Conservation (phyloP, 768 basidiomycete species). For the Tricholoma hemisulphureum region DNA sequence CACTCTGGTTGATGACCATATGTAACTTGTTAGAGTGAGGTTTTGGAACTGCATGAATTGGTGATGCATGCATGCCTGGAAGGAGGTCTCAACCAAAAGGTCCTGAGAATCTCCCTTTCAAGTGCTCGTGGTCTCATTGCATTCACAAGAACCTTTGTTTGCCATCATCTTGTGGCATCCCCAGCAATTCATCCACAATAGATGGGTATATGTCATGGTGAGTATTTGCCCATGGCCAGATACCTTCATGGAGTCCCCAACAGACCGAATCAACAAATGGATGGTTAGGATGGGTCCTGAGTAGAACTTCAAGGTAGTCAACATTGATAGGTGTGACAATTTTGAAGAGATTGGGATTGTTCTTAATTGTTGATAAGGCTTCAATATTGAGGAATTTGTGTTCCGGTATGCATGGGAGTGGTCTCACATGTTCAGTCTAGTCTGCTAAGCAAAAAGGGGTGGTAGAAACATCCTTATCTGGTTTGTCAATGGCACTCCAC, state of each 20-base stretch:
- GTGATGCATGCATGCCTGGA: conserved; percentile 19
- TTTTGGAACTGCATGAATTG: conserved; percentile 39
- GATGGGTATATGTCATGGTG: not conserved
- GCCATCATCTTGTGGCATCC: not conserved
- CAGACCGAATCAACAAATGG: too few relatives aligned
- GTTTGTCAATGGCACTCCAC: not conserved
- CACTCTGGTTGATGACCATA: not conserved
- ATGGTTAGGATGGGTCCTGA: too few relatives aligned
- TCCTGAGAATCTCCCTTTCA: too few relatives aligned
- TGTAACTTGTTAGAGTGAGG: conserved; percentile 2
- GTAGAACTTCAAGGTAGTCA: not conserved
- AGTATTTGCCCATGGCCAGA: too few relatives aligned
- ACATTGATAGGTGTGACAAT: not conserved
- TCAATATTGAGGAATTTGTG: not conserved
- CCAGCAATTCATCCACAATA: not conserved
- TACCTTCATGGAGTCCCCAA: too few relatives aligned
- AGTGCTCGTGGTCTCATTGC: too few relatives aligned
- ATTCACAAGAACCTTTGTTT: too few relatives aligned
- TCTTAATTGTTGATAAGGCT: not conserved
- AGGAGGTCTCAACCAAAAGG: conserved; percentile 4
- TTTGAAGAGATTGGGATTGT: not conserved
- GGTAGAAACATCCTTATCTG: too few relatives aligned
- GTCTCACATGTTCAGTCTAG: not conserved
- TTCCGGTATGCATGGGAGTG: not conserved
- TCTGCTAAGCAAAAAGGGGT: not conserved